Percentiles rank a stretch among this genome's conserved stretches.
These are phyloP conservation scores for Bipolaris sorokiniana DNA, from an alignment of 2,329 filamentous ascomycete genomes.

Conservation along the genomic window DNA sequence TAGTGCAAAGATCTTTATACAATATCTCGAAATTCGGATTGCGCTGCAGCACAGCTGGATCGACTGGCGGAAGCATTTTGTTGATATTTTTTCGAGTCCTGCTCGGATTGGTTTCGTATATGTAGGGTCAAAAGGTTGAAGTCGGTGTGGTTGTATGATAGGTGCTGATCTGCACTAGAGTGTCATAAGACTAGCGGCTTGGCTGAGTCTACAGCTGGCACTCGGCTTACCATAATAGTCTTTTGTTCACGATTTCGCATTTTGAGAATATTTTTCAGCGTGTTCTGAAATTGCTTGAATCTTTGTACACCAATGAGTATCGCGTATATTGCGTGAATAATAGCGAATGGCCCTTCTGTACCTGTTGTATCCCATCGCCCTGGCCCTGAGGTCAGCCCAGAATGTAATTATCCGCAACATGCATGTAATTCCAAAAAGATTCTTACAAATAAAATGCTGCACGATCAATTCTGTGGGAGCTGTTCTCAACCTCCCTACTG, in stretches of 20 bases:
- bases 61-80: constrained; percentile 52
- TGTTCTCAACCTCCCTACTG: constrained; percentile 1
- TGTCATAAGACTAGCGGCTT: constrained; percentile 12
- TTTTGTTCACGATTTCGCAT: neutral
- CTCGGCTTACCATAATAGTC: no score
- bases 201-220: neutral
- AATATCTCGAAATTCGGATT: constrained; percentile 55
- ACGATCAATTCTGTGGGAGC: constrained; percentile 58
- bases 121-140: neutral
- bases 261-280: no score
- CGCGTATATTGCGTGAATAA: constrained; percentile 57
- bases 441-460: constrained; percentile 57
- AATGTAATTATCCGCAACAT: constrained; percentile 58
- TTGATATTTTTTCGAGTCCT: neutral
- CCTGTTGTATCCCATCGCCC: constrained; percentile 66
- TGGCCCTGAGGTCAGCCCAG: constrained; percentile 56
- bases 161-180: constrained; percentile 8
- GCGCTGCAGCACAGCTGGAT: constrained; percentile 43
- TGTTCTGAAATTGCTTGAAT: neutral
- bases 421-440: constrained; percentile 55
- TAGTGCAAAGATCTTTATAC: constrained; percentile 53
- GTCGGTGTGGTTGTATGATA: constrained; percentile 5
- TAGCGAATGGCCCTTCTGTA: constrained; percentile 69
- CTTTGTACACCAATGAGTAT: neutral
- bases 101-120: neutral